These are phyloP conservation scores for Rhipidocladum racemiflorum DNA, from an alignment of 176 grass and related monocot species.

Conservation along the genomic window DNA sequence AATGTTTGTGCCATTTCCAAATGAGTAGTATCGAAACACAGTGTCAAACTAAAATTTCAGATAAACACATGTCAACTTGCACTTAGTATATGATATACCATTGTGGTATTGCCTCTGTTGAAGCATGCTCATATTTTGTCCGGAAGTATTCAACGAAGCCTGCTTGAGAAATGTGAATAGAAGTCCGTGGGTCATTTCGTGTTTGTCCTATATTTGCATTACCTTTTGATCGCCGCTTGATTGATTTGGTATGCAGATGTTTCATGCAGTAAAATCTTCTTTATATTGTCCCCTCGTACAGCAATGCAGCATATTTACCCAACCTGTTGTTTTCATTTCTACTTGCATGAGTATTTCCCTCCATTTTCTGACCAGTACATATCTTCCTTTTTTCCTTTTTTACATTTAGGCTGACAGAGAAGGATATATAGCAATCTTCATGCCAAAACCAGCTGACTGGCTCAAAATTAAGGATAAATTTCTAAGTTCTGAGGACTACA, in stretches of 20 bases:
- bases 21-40: background rate
- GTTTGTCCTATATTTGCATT: background rate
- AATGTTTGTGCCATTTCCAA: background rate
- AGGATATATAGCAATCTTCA: constrained; percentile 88
- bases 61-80: background rate
- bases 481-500: constrained; percentile 72
- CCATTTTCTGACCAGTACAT: background rate
- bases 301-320: background rate
- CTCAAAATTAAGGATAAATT: constrained; percentile 90
- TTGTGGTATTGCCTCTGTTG: background rate
- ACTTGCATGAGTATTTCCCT: background rate
- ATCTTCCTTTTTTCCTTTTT: constrained; percentile 1
- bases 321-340: background rate
- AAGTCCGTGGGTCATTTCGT: background rate
- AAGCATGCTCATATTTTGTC: background rate
- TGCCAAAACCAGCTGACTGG: constrained; percentile 77
- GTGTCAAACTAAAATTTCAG: background rate
- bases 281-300: background rate
- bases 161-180: background rate
- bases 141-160: background rate
- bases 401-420: constrained; percentile 73
- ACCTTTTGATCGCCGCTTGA: background rate
- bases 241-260: background rate
- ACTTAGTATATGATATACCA: background rate
- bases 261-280: background rate